A percentile compares a stretch with the other conserved stretches of the same genome.
phyloP scores from a whole-genome alignment of 768 basidiomycete genomes.

The Crassisporium funariophilum region DNA sequence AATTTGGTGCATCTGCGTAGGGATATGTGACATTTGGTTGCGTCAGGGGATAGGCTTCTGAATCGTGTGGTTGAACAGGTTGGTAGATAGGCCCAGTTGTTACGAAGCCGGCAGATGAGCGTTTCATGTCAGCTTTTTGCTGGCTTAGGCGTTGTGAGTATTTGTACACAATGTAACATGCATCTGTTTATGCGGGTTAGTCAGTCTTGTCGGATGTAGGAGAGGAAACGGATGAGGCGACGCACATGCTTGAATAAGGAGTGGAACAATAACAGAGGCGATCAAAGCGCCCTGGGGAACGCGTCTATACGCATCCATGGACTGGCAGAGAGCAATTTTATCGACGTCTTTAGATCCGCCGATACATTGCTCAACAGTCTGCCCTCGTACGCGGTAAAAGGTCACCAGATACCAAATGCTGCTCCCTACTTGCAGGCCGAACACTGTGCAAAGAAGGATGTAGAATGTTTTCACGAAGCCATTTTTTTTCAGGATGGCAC shows the following conservation, averaged over 20 bases:
- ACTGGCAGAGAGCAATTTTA: constrained; percentile 32
- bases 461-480: constrained; percentile 37
- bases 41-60: constrained; percentile 29
- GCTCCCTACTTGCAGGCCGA: constrained; percentile 32
- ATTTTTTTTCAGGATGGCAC: constrained; percentile 39
- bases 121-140: constrained; percentile 27
- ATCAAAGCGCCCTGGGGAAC: constrained; percentile 32
- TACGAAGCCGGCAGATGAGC: constrained; percentile 19
- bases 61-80: constrained; percentile 29
- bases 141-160: constrained; percentile 35
- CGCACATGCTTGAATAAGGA: constrained; percentile 42
- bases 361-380: constrained; percentile 31
- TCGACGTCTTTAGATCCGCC: constrained; percentile 24
- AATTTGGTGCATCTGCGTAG: constrained; percentile 31
- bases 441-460: constrained; percentile 29
- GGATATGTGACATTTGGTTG: constrained; percentile 31
- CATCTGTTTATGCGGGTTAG: constrained; percentile 29
- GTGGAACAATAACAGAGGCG: constrained; percentile 35
- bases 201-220: too few relatives aligned
- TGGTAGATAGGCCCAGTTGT: constrained; percentile 24
- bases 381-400: constrained; percentile 31
- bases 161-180: constrained; percentile 37
- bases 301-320: constrained; percentile 24
- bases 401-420: constrained; percentile 34
- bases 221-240: constrained; percentile 9